Conservation (phyloP, 2,329 filamentous ascomycete genomes). For the Atkinsonella texensis region DNA sequence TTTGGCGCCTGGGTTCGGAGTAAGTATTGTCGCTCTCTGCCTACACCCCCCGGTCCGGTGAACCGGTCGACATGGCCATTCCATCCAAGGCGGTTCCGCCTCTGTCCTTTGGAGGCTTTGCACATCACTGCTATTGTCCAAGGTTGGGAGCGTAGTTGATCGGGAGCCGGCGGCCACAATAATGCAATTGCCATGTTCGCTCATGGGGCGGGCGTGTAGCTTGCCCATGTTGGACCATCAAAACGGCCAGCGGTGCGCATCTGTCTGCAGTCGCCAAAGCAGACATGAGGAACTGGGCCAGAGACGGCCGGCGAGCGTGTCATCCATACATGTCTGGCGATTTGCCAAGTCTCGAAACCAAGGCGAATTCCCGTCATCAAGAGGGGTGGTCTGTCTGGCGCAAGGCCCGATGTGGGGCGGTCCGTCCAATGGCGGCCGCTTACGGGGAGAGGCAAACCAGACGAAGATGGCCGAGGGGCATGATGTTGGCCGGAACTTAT, state of each 20-base stretch:
- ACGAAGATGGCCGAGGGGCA: not conserved
- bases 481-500: slow-evolving; percentile 3
- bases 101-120: slow-evolving; percentile 2
- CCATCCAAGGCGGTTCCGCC: not conserved
- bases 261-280: not conserved
- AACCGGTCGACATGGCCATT: not conserved
- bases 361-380: slow-evolving; percentile 2
- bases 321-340: not conserved
- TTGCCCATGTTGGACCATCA: not conserved
- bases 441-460: not conserved
- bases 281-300: not conserved
- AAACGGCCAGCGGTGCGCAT: too few species aligned
- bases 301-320: slow-evolving; percentile 1
- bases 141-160: not conserved
- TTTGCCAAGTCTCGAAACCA: slow-evolving; percentile 8
- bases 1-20: too few species aligned
- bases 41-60: not conserved
- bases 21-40: too few species aligned
- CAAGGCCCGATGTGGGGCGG: too few species aligned
- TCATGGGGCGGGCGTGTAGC: not conserved
- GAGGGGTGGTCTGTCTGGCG: not conserved
- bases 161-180: not conserved
- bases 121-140: slow-evolving; percentile 4
- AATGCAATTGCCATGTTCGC: not conserved
- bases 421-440: not conserved